These are phyloP conservation scores for Fusarium globosum DNA, from an alignment of 2,329 filamentous ascomycete species.

Conservation along the genomic window DNA sequence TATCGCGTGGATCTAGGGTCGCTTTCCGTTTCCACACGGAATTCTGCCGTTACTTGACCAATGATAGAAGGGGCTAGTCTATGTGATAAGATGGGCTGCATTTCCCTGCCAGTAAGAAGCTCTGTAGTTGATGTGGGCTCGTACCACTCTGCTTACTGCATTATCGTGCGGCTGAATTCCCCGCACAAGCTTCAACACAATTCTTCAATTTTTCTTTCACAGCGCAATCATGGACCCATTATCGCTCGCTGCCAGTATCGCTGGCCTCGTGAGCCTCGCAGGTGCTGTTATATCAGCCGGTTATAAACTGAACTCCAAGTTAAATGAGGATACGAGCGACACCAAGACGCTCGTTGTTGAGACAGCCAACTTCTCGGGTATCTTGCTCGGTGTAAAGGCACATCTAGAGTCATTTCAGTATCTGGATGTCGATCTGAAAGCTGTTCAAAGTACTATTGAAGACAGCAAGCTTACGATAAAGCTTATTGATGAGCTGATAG, in stretches of 20 bases:
- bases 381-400: rapidly evolving
- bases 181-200: neutral
- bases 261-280: neutral
- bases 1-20: rapidly evolving
- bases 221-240: neutral
- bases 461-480: neutral
- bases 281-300: neutral
- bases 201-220: rapidly evolving
- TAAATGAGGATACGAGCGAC: neutral
- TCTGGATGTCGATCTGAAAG: rapidly evolving
- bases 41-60: rapidly evolving
- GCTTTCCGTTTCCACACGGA: neutral
- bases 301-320: neutral
- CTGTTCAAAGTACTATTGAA: rapidly evolving
- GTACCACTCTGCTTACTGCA: neutral
- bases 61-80: rapidly evolving
- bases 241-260: neutral
- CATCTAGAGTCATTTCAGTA: neutral
- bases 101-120: neutral
- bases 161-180: neutral
- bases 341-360: neutral
- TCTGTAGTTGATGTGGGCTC: neutral
- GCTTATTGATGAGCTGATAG: neutral
- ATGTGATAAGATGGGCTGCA: neutral
- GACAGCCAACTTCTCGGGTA: neutral